Percentiles rank a stretch among this genome's conserved stretches.
Conservation (phyloP, 2,329 filamentous ascomycete genomes). For the Microcera coccophila region DNA sequence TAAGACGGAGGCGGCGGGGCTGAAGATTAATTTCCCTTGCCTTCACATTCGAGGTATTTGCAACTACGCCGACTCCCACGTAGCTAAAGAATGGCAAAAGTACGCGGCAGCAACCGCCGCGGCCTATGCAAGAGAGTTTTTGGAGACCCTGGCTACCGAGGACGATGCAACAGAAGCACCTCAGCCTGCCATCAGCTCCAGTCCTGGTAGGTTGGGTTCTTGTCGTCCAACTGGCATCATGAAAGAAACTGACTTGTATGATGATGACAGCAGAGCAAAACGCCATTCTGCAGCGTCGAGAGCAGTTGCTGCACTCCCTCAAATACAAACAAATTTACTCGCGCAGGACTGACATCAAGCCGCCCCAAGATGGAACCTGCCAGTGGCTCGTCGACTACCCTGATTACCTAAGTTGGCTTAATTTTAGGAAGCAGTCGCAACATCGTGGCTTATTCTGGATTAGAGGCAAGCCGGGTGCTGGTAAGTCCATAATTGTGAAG, state of each 20-base stretch:
- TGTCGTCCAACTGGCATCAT: background rate
- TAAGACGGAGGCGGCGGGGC: conserved; percentile 32
- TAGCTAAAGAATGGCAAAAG: conserved; percentile 34
- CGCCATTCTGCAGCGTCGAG: background rate
- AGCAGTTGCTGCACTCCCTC: conserved; percentile 28
- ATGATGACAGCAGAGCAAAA: accelerated
- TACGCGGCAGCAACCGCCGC: conserved; percentile 36
- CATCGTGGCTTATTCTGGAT: conserved; percentile 37
- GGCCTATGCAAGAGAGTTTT: conserved; percentile 19
- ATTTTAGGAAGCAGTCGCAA: conserved; percentile 12
- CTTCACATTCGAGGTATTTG: conserved; percentile 39
- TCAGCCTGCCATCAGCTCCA: too few relatives aligned
- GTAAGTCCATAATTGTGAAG: conserved; percentile 36
- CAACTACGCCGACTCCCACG: conserved; percentile 38
- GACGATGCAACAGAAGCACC: background rate
- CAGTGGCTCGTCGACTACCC: conserved; percentile 36
- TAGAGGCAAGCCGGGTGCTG: background rate
- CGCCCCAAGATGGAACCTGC: conserved; percentile 41
- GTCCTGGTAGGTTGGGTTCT: background rate
- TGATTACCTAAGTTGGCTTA: conserved; percentile 37
- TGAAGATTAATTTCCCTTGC: conserved; percentile 29
- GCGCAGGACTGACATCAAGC: conserved; percentile 34
- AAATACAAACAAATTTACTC: conserved; percentile 38
- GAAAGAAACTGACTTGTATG: too few relatives aligned
- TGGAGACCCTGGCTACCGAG: background rate